Base-by-base conservation (phyloP, 108 stramenopile species). In the Cyclotella cryptica region DNA sequence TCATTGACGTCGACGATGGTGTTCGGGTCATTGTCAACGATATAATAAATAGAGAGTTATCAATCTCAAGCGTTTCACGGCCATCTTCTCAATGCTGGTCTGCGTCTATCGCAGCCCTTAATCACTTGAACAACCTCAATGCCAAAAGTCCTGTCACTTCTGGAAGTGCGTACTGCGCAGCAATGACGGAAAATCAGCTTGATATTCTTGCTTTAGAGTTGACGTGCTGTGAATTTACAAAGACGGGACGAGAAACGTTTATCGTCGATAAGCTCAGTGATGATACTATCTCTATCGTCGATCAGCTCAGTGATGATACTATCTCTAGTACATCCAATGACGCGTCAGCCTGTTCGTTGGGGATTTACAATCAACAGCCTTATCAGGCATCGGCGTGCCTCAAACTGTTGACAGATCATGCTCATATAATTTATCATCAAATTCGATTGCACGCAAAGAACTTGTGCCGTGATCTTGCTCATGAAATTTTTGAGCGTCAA, bases 191-290 rank as follows among this genome's bases (percentile, higher is more conserved):
- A 3, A 75, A 76, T 30, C 71, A 83, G 43, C 66, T 71, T 18
- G 66, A 77, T 5, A 13, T 77, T 21, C 69, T 83, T 13, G 82
- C 82, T 24, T 35, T 83, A 35, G 82, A 83, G 61, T 57, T 83
- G 71, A 77, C 82, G 10, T 26, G 69, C 30, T 83, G 82, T 54
- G 74, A 83, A 45, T 69, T 83, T 24, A 69, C 30, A 59, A 76
- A 72, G 41, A 65, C 42, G 26, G 59, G 62, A 21, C 64, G 71
- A 18, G 18, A 58, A 0, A 47, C 72, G 24, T 82, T 71, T 49
- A 22, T 57, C 10, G 26, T 59, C 17, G 10, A 29, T 30, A 12
- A 71, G 8, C 17, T 18, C 6, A 15, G 27, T 21, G 7, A 14
- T 52, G 46, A n/a, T 45, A 10, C 35, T 15, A 39, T 19, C 61